Percentiles rank a stretch among this genome's conserved stretches.
Evolutionary conservation across 331 rosid species (phyloP).

Genomic region (Pyrus hybrid): DNA sequence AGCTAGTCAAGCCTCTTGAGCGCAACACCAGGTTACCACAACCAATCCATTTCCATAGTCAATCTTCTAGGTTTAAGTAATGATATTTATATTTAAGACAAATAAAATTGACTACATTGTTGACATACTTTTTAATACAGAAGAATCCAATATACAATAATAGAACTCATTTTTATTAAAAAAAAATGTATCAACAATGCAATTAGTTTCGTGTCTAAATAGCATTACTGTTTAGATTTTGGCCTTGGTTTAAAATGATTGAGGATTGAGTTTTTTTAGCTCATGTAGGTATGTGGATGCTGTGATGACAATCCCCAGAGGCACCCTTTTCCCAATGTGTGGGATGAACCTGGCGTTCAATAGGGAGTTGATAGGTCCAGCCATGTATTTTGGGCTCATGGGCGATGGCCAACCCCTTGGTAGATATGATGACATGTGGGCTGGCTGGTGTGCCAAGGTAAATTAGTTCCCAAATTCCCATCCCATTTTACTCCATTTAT

Average conservation of each 20-base stretch:
- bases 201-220: background rate
- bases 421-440: conserved; percentile 25
- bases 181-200: background rate
- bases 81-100: too few relatives aligned
- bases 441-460: conserved; percentile 23
- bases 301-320: conserved; percentile 20
- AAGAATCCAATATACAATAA: background rate
- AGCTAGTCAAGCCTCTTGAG: conserved; percentile 17
- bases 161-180: too few relatives aligned
- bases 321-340: conserved; percentile 22
- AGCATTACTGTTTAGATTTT: background rate
- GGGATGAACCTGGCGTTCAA: conserved; percentile 26
- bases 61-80: background rate
- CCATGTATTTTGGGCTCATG: conserved; percentile 29
- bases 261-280: background rate
- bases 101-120: too few relatives aligned
- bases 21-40: conserved; percentile 5
- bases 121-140: too few relatives aligned
- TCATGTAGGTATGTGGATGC: conserved; percentile 16
- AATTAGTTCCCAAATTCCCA: background rate
- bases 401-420: conserved; percentile 21
- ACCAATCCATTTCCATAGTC: background rate
- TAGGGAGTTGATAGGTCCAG: conserved; percentile 18
- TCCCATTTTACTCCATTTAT: background rate
- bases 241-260: background rate